Evolutionary conservation across 2,329 filamentous ascomycete genomes (phyloP).

Genomic region (Fusarium begoniae): DNA sequence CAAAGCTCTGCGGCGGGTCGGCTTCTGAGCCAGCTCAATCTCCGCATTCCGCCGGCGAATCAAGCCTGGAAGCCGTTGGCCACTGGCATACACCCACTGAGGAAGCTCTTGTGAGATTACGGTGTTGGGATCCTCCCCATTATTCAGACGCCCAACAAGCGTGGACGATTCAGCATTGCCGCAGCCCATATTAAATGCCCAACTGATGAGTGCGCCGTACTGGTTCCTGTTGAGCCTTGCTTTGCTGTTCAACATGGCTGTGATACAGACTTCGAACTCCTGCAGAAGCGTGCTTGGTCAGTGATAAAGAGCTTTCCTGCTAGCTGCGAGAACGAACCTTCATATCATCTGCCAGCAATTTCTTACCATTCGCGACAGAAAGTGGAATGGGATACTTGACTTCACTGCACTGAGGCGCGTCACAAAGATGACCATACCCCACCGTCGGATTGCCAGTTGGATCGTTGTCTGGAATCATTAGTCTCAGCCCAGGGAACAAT

Average conservation of each 20-base stretch:
- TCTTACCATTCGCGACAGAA: conserved; percentile 50
- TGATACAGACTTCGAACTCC: conserved; percentile 12
- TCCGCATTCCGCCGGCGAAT: conserved; percentile 55
- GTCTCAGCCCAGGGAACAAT: rapidly evolving
- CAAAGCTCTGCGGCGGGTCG: conserved; percentile 15
- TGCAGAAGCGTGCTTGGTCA: neutral
- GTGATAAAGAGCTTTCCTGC: rapidly evolving
- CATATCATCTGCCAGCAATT: conserved; percentile 46
- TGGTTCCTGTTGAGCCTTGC: conserved; percentile 55
- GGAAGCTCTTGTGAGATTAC: conserved; percentile 56
- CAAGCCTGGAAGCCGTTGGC: conserved; percentile 52
- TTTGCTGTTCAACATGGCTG: conserved; percentile 5
- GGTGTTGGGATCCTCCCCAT: conserved; percentile 44
- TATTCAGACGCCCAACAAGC: conserved; percentile 41
- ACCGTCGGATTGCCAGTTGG: conserved; percentile 58
- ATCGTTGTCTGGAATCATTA: conserved; percentile 43
- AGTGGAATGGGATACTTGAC: conserved; percentile 58
- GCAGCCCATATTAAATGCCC: conserved; percentile 61
- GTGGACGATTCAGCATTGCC: conserved; percentile 52
- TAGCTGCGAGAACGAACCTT: neutral
- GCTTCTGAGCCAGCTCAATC: conserved; percentile 47
- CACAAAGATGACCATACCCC: conserved; percentile 61
- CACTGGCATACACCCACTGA: conserved; percentile 56
- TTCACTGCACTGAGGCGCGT: conserved; percentile 52
- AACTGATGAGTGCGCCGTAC: conserved; percentile 61